phyloP scores from a whole-genome alignment of 202 grass and related monocot genomes.

The Digitaria exilis region DNA sequence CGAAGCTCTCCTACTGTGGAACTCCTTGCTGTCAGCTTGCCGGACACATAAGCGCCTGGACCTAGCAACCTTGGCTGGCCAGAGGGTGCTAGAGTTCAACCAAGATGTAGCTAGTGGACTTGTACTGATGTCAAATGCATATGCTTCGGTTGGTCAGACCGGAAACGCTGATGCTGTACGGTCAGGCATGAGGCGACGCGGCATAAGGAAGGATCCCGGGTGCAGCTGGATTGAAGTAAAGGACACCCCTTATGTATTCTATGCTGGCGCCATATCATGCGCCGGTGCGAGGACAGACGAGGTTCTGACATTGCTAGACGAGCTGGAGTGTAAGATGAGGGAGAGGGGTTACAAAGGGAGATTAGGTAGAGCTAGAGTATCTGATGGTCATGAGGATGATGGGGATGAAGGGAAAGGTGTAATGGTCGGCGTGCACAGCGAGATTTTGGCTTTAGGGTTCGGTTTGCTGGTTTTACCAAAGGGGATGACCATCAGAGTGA shows the following conservation, averaged over 20 bases:
- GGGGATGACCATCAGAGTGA: constrained; percentile 65
- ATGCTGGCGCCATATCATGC: constrained; percentile 37
- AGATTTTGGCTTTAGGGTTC: constrained; percentile 66
- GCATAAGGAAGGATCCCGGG: constrained; percentile 69
- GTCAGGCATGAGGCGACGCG: constrained; percentile 50
- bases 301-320: constrained; percentile 59
- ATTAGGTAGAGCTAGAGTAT: constrained; percentile 46
- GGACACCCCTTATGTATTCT: constrained; percentile 59
- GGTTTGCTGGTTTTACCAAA: constrained; percentile 54
- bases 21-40: constrained; percentile 67
- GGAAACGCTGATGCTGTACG: constrained; percentile 44
- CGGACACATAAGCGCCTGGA: constrained; percentile 60
- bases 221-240: constrained; percentile 89
- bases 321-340: constrained; percentile 60
- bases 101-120: constrained; percentile 61
- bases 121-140: constrained; percentile 76
- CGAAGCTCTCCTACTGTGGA: constrained; percentile 70
- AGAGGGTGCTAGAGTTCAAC: constrained; percentile 57
- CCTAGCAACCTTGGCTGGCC: constrained; percentile 49
- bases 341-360: constrained; percentile 63
- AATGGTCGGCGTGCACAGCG: constrained; percentile 71
- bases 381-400: constrained; percentile 38
- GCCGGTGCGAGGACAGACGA: constrained; percentile 42
- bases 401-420: constrained; percentile 51
- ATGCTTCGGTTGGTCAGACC: constrained; percentile 58